Evolutionary conservation across 2,329 filamentous ascomycete species (phyloP), one percentile per base, ranked within the genome.

Genomic region (Phyllosticta capitalensis): DNA sequence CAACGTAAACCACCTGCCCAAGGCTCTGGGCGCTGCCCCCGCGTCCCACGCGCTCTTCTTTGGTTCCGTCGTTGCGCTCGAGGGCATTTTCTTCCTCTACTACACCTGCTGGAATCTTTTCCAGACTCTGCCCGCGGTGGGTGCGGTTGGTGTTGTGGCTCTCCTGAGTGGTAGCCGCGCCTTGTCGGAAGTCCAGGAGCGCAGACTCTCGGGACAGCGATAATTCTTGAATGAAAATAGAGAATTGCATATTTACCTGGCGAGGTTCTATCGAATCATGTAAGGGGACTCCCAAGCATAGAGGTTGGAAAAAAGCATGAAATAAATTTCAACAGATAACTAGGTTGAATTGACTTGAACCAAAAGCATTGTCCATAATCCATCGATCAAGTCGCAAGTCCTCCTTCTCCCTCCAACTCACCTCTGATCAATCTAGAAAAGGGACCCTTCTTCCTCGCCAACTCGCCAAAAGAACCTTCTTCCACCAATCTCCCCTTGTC

Each of bases 51-150:
- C 79, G 28, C 73, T 91, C 33, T 99, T 97, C 79, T 88, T 95
- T 66, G 89, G 88, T 56, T 96, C 91, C 5, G 84, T 99, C 59
- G 63, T 96, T 48, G 85, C 86, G 21, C 89, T 99, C 79, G 94
- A 99, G 74, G 88, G 83, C 17, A 85, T 96, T 60, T 96, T 99
- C 76, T 92, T 94, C 78, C 76, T 96, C 65, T 99, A 99, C 81
- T 97, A 97, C 76, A 87, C 83, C 57, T 84, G 78, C 69, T 96
- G 92, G 92, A 96, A 87, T 69, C 79, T 99, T 52, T 96, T 97
- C 81, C 87, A 96, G 78, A 85, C 84, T 14, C 79, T 99, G 55
- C 92, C 91, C 4, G 85, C 85, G 24, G 85, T 87, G 58, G 79
- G 79, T 33, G 75, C 85, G 51, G 82, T 94, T 28, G 85, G 86